Conservation (phyloP, 768 basidiomycete species). For the Podaxis sp. region DNA sequence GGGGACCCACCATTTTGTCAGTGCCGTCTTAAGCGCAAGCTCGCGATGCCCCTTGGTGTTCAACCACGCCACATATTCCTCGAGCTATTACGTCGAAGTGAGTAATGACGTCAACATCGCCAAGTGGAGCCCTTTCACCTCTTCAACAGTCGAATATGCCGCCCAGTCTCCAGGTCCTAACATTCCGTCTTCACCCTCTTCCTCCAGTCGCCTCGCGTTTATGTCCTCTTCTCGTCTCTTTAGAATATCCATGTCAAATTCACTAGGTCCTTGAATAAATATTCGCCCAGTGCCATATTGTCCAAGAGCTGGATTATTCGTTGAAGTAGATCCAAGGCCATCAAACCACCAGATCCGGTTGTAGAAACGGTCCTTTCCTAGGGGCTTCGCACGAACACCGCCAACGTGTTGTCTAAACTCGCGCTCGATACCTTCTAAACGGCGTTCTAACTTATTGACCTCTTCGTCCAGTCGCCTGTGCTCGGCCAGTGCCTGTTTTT, state of each 20-base stretch:
- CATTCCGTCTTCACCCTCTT: constrained; percentile 78
- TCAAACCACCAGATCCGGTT: constrained; percentile 99
- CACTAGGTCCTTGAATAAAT: constrained; percentile 90
- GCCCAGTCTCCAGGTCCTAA: constrained; percentile 85
- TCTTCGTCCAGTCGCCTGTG: constrained; percentile 87
- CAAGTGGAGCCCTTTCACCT: constrained; percentile 52
- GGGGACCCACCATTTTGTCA: constrained; percentile 85
- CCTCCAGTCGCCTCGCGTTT: constrained; percentile 61
- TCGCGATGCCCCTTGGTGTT: constrained; percentile 92
- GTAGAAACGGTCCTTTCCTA: constrained; percentile 92
- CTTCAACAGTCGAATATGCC: constrained; percentile 82
- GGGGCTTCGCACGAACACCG: constrained; percentile 80
- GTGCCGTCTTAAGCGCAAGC: constrained; percentile 67
- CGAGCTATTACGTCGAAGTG: constrained; percentile 51
- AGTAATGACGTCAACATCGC: constrained; percentile 14
- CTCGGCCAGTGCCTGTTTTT: constrained; percentile 81
- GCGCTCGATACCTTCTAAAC: constrained; percentile 85
- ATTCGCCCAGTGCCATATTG: constrained; percentile 88
- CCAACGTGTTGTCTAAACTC: constrained; percentile 92
- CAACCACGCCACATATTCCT: constrained; percentile 84
- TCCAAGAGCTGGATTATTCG: constrained; percentile 44
- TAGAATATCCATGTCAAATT: constrained; percentile 75
- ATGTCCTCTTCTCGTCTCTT: constrained; percentile 62
- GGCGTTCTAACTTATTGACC: constrained; percentile 75
- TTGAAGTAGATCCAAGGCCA: constrained; percentile 83